A percentile compares a stretch with the other conserved stretches of the same genome.
phyloP scores from a whole-genome alignment of 2,329 filamentous ascomycete genomes.

The Botrytis galanthina region DNA sequence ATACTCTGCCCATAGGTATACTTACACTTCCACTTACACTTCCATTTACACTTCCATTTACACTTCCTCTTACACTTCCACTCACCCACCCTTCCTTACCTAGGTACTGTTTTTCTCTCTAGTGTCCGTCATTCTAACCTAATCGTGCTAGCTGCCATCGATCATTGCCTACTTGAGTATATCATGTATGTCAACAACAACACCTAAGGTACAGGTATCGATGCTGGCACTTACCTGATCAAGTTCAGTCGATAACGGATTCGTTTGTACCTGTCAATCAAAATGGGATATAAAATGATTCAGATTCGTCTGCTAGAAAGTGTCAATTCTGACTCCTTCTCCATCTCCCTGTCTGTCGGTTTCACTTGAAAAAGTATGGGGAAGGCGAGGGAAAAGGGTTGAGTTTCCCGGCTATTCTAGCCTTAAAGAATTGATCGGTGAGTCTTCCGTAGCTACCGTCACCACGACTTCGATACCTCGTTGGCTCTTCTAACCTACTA shows the following conservation, averaged over 20 bases:
- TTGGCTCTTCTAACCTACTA: not conserved
- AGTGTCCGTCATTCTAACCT: not conserved
- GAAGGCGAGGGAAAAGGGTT: not conserved
- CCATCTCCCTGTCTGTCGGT: not conserved
- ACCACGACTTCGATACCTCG: not conserved
- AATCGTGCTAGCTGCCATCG: not conserved
- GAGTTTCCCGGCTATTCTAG: constrained; percentile 2
- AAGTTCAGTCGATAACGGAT: not conserved
- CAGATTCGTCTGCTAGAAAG: constrained; percentile 11
- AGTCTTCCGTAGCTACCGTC: not conserved
- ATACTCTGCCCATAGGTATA: no score
- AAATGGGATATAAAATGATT: not conserved
- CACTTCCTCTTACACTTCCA: not conserved
- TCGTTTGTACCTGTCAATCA: not conserved
- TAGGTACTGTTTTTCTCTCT: not conserved
- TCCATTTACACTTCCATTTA: no score
- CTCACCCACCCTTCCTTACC: not conserved
- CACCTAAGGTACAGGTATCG: no score
- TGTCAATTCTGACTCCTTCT: not conserved
- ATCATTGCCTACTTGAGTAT: not conserved
- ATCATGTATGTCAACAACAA: not conserved
- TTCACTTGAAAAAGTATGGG: not conserved
- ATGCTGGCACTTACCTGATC: not conserved
- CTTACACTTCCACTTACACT: not conserved
- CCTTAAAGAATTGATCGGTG: constrained; percentile 8